Base-by-base conservation (phyloP, 176 grass and related monocot species). In the Oryza longistaminata region DNA sequence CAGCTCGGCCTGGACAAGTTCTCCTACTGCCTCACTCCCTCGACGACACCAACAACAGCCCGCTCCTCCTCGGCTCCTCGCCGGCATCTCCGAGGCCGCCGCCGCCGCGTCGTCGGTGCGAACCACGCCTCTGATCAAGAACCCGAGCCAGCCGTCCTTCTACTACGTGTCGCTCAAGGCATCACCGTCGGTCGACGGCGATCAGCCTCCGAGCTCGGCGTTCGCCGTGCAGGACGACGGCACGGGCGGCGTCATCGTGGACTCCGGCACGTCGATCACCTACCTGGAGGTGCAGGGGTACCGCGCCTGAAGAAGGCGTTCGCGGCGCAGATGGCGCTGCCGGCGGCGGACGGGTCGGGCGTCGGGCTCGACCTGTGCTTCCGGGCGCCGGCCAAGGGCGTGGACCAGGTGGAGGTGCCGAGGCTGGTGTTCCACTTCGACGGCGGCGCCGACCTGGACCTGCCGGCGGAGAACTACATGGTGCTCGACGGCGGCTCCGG, bases 11-110 rank as follows among this genome's bases (percentile, higher is more conserved):
- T 88, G 15, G 61, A 70, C 1, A 91, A 84, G 84, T 97, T 97
- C 92, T 97, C 95, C 62, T 94, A 97, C 85, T 97, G 95, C 76
- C 90, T 97, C 86, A 93, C 92, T 88, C 95, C 19, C 74, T 97
- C 9, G 87, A 90, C 35, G 91, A 79, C 74, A 66, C 86, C 39
- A 76, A 66, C 27, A 89, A 43, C 27, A 93, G 92, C 90, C 92
- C 81, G 9, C 88, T 94, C 27, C 74, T 91, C 5, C 80, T 97
- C 0, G 92, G 92, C 14, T 81, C 84, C 50, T 85, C 0, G 84
- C 88, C 7, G 82, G 21, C 66, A 81, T 93, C 70, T 64, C 80
- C 0, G 74, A 26, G 55, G 75, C 53, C 62, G 16, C 88, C n/a
- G 80, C 64, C 0, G 29, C 73, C 6, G 25, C 82, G 50, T 7